phyloP scores from a whole-genome alignment of 305 asterid genomes.

The Rubia peregrina region DNA sequence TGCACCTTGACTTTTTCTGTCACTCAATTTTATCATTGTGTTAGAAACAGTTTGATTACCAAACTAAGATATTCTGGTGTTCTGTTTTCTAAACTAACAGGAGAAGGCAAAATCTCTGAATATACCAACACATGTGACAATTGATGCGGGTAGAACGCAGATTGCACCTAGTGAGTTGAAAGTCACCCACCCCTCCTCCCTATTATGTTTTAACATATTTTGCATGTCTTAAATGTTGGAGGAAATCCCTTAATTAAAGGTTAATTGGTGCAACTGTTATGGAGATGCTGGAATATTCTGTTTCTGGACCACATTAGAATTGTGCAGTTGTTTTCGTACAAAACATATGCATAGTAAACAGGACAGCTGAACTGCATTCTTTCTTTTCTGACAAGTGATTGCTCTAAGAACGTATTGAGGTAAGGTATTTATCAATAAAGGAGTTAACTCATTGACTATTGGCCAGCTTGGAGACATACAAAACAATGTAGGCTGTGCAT shows the following conservation, averaged over 20 bases:
- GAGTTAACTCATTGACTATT: not conserved
- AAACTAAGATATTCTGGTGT: constrained; percentile 5
- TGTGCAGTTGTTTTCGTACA: not conserved
- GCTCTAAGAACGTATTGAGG: not conserved
- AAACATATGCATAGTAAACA: not conserved
- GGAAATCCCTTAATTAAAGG: not conserved
- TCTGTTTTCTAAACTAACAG: constrained; percentile 32
- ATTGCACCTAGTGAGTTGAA: constrained; percentile 84
- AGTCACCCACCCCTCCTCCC: not conserved
- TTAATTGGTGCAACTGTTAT: not conserved
- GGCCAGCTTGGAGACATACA: not conserved
- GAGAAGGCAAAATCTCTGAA: constrained; percentile 71
- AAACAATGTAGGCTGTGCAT: not conserved
- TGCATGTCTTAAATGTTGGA: constrained; percentile 1
- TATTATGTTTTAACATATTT: constrained; percentile 10
- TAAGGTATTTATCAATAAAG: not conserved
- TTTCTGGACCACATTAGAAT: not conserved
- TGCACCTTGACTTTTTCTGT: not conserved
- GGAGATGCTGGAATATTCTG: not conserved
- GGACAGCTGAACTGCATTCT: not conserved
- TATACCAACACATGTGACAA: constrained; percentile 70
- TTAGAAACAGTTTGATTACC: not conserved
- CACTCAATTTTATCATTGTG: constrained; percentile 3
- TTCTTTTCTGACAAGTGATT: not conserved
- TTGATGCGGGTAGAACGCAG: constrained; percentile 98